Evolutionary conservation across 495 filamentous ascomycete species (phyloP).

Genomic region (Neurospora tetraspora): DNA sequence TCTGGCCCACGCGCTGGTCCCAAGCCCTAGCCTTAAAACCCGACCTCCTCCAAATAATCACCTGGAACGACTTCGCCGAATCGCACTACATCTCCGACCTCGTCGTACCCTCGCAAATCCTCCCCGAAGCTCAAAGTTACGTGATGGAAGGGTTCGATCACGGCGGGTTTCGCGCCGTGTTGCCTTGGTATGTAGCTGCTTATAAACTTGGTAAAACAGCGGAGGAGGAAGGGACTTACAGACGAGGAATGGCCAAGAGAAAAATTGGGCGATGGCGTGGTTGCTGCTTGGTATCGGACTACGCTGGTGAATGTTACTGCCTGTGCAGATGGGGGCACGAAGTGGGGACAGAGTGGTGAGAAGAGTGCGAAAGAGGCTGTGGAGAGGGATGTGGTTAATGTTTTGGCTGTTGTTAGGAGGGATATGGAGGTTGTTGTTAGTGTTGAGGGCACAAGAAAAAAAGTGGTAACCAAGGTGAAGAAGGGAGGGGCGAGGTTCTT

Average conservation of each 20-base stretch:
- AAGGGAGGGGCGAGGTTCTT: not conserved
- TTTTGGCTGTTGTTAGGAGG: not conserved
- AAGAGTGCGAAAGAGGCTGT: constrained; percentile 1
- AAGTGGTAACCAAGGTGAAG: not conserved
- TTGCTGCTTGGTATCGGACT: constrained; percentile 4
- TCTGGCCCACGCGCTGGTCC: constrained; percentile 61
- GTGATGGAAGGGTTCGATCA: constrained; percentile 20
- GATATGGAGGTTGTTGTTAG: not conserved
- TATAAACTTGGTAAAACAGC: too few relatives aligned
- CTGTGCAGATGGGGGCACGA: constrained; percentile 4
- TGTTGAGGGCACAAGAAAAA: not conserved
- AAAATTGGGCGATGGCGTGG: constrained; percentile 5
- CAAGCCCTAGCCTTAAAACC: constrained; percentile 44
- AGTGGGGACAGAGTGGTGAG: constrained; percentile 6
- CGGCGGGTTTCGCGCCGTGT: constrained; percentile 26
- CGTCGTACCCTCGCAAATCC: constrained; percentile 11
- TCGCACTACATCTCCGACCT: constrained; percentile 40
- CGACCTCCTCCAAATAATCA: constrained; percentile 15
- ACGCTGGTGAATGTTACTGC: not conserved
- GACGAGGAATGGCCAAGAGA: constrained; percentile 23
- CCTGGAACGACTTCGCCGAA: constrained; percentile 33
- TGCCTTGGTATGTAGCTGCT: constrained; percentile 57
- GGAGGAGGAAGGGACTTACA: constrained; percentile 25
- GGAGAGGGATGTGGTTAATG: not conserved
- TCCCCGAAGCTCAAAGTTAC: constrained; percentile 11